Base-by-base conservation (phyloP, 805 yeast genomes). In the Saturnispora zaruensis region DNA sequence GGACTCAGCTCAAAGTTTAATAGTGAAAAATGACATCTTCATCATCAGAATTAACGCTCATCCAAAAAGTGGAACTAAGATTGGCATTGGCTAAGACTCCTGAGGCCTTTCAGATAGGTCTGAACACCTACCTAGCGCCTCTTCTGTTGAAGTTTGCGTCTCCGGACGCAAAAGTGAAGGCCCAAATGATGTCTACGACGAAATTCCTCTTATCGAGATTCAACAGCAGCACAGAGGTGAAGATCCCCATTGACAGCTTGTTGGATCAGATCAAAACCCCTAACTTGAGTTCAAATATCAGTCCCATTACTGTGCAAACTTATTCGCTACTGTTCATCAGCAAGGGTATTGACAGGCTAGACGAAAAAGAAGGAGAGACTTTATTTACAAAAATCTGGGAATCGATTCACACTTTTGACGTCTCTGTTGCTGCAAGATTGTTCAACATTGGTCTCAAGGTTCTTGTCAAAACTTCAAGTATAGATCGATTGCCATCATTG, bases 31-130 rank as follows among this genome's bases (percentile, higher is more conserved):
- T 16, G 21, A 18, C 38, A 34, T 34, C 38, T 18, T 38, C 41
- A 44, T 26, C 33, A n/a, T 24, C 33, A 5, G 95, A 87, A 59
- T 64, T 81, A 44, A 72, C 76, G 1, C 66, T 86, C 50, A 74
- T 87, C 36, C 81, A 82, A 58, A 84, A 82, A 61, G 96, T 87
- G 1, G 97, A 90, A 64, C 75, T 90, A 45, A 71, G 87, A 37
- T 72, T 91, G 18, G 91, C 95, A 1, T 68, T 91, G 40, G 87
- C 97, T 0, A 78, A 77, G 45, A 70, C 82, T 0, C 84, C 82
- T 44, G 72, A 66, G 2, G 84, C 84, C 59, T 75, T 89, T 49
- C 82, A 84, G 59, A 60, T 74, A 2, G 66, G 82, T 5, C 62
- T 93, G 38, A 71, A 73, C 9, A 65, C 77, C 0, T 91, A 84